These are phyloP conservation scores for Kwoniella europaea DNA, from an alignment of 768 basidiomycete species.

Conservation along the genomic window DNA sequence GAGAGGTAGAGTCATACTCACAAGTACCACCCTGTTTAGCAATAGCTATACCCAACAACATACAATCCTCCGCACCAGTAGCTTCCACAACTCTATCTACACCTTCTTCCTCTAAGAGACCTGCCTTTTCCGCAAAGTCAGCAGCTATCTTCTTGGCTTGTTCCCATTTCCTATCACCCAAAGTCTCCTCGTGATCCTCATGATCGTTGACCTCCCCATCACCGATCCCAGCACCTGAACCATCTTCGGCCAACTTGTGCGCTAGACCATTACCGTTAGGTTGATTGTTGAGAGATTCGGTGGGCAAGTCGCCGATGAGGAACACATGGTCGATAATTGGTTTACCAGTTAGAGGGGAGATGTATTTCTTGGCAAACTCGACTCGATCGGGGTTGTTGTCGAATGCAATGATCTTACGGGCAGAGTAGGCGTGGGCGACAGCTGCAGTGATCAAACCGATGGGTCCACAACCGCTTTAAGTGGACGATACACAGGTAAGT, in stretches of 20 bases:
- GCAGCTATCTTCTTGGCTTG: constrained; percentile 37
- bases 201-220: constrained; percentile 37
- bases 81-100: constrained; percentile 53
- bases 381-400: constrained; percentile 49
- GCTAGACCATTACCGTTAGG: constrained; percentile 22
- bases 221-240: constrained; percentile 32
- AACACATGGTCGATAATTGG: constrained; percentile 55
- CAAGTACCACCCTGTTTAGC: constrained; percentile 52
- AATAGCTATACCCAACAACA: constrained; percentile 47
- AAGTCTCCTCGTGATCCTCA: constrained; percentile 33
- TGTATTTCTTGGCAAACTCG: constrained; percentile 51
- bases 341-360: constrained; percentile 50
- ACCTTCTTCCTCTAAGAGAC: constrained; percentile 46
- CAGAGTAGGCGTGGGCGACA: constrained; percentile 54
- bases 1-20: constrained; percentile 24
- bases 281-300: constrained; percentile 6
- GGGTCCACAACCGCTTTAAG: constrained; percentile 47
- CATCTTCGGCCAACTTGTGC: constrained; percentile 27
- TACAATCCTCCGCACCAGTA: constrained; percentile 45
- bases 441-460: constrained; percentile 54
- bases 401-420: constrained; percentile 47
- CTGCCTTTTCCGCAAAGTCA: constrained; percentile 35
- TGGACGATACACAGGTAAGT: not conserved
- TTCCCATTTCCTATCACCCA: constrained; percentile 48
- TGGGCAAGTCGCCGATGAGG: constrained; percentile 40